Base-by-base conservation (phyloP, 2,329 filamentous ascomycete genomes). In the Aspergillus hiratsukae region DNA sequence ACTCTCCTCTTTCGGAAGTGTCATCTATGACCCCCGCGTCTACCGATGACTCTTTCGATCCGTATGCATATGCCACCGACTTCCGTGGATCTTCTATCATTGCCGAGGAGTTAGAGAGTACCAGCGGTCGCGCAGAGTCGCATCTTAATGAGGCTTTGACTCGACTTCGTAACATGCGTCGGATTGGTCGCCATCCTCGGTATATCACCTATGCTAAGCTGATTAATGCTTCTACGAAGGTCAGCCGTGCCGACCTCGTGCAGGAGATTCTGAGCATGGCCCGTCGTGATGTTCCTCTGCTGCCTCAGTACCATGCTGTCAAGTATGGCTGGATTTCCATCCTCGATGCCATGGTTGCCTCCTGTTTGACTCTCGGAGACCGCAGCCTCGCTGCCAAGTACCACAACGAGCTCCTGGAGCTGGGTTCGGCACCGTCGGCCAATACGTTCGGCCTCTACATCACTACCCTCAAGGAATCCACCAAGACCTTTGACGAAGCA, bases 391-490 rank as follows among this genome's bases (percentile, higher is more conserved):
- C 94, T 58, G 87, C 88, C 72, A 87, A 91, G 66, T 97, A 89
- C 75, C 94, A 97, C 71, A 88, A 94, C 73, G 91, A 99, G 73
- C 82, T 99, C 64, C 81, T 96, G 50, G 87, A 91, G 58, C 94
- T 97, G 80, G 93, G 93, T 49, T 87, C 89, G 58, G 88, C 92
- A 9, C 94, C 94, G 17, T 96, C 93, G 2, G 94, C 94, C 46
- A 99, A 99, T 80, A 99, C 94, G 0, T 99, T 95, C 66, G 94
- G 94, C 58, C 84, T 99, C 19, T 99, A 97, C 81, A 99, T 99
- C 76, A 97, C 95, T n/a, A 97, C 93, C 1, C 81, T 99, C 59
- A 97, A 97, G 79, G 93, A 96, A 70, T 96, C 91, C 0, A 91
- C 91, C 63, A 96, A 96, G 83, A 97, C 92, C 0, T 97, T 97